Base-by-base conservation (phyloP, 2,329 filamentous ascomycete genomes). In the Fusarium ambrosium region DNA sequence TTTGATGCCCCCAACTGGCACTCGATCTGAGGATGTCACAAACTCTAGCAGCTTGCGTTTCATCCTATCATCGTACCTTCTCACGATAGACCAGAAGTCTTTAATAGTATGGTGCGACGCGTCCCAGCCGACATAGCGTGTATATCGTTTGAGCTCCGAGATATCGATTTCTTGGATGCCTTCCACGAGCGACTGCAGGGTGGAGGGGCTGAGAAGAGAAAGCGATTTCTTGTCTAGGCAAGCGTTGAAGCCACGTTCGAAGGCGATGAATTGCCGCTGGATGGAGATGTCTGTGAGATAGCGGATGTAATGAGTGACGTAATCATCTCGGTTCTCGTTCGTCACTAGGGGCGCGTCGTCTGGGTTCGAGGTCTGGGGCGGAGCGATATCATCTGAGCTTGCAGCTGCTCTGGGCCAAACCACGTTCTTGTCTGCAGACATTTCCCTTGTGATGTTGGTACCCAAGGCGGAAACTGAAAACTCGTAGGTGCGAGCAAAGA, bases 21-120 rank as follows among this genome's bases (percentile, higher is more conserved):
- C 90, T 3, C 97, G 90, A 80, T 98, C 95, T 77, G 92, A 96
- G 0, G 96, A 96, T 16, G 97, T 99, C 34, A 99, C 95, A 79
- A 99, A 99, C 81, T 98, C 95, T 36, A 99, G 87, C 37, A 99
- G 85, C 78, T 90, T 91, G 62, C 91, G 89, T 82, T 93, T 93
- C 87, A 95, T 93, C 53, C 89, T 87, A 18, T 92, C 87, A 69
- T 91, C 88, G 79, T 90, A 97, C 39, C 81, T 83, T 73, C 89
- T 89, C 1, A 98, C 93, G 9, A 98, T 89, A 14, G 87, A 87
- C 97, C 97, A 99, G 81, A 99, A 98, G 76, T 93, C 90, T 27
- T 87, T 85, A 48, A 99, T 91, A 1, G 92, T 90, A 16, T 86
- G 90, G 74, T 97, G 92, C 0, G 86, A 86, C 0, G 91, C 86